Evolutionary conservation across 202 grass and related monocot genomes (phyloP).

Genomic region (Brachypodium distachyon): DNA sequence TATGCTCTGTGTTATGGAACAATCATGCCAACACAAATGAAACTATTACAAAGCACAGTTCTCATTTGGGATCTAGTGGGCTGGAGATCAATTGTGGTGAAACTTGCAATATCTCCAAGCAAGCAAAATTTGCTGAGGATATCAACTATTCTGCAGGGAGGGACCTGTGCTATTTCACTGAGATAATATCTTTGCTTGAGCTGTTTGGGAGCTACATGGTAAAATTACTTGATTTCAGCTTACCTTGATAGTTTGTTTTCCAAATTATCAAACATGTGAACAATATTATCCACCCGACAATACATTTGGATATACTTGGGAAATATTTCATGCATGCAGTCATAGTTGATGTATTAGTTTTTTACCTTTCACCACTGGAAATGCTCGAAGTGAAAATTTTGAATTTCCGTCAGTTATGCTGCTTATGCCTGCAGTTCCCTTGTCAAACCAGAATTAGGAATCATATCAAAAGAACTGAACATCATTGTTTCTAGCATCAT

Average conservation of each 20-base stretch:
- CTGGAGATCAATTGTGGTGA: conserved; percentile 34
- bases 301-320: background rate
- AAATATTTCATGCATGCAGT: background rate
- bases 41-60: conserved; percentile 9
- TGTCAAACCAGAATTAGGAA: background rate
- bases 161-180: conserved; percentile 51
- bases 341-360: background rate
- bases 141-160: conserved; percentile 12
- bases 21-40: conserved; percentile 12
- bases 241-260: background rate
- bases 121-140: conserved; percentile 31
- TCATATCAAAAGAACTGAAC: background rate
- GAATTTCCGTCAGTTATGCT: background rate
- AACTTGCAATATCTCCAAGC: conserved; percentile 47
- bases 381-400: background rate
- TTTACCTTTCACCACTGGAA: background rate
- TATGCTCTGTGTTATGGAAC: conserved; percentile 41
- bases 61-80: conserved; percentile 22
- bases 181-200: conserved; percentile 82
- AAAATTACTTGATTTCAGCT: conserved; percentile 13
- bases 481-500: background rate
- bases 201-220: conserved; percentile 92
- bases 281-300: background rate
- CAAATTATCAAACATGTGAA: background rate
- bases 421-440: background rate